Percentiles rank a stretch among this genome's conserved stretches.
Conservation (phyloP, 192 early-diverging fungal genomes). For the Backusella tarrabulga region DNA sequence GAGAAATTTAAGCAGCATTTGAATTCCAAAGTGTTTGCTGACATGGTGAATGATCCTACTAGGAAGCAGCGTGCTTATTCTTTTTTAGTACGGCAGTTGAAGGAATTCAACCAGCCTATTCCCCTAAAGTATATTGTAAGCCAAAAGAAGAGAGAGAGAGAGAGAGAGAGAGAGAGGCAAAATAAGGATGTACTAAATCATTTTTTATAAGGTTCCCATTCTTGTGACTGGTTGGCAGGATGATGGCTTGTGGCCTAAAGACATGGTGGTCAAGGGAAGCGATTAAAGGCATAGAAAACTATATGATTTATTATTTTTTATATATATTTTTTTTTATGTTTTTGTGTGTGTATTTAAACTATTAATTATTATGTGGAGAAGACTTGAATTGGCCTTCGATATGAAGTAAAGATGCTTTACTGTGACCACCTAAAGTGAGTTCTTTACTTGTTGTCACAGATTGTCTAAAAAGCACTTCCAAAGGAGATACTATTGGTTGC, state of each 20-base stretch:
- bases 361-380: not conserved
- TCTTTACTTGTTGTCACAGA: slow-evolving; percentile 34
- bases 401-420: slow-evolving; percentile 45
- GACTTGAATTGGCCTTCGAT: slow-evolving; percentile 41
- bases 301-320: not conserved
- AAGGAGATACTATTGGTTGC: slow-evolving; percentile 10
- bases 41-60: slow-evolving; percentile 24
- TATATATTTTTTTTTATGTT: slow-evolving; percentile 1
- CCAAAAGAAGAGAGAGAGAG: not conserved
- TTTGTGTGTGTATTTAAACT: not conserved
- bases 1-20: slow-evolving; percentile 30
- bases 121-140: slow-evolving; percentile 48
- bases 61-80: slow-evolving; percentile 42
- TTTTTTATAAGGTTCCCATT: slow-evolving; percentile 43
- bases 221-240: slow-evolving; percentile 56
- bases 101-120: slow-evolving; percentile 44
- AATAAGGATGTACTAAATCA: not conserved
- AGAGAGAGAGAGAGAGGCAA: not conserved
- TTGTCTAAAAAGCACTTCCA: slow-evolving; percentile 49
- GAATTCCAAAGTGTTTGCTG: slow-evolving; percentile 9
- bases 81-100: slow-evolving; percentile 40
- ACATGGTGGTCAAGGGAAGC: slow-evolving; percentile 31
- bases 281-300: not conserved
- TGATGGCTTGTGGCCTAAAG: slow-evolving; percentile 52
- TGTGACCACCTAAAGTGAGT: slow-evolving; percentile 32